phyloP scores from a whole-genome alignment of 164 flowering plant genomes.

The Amborella trichopoda region DNA sequence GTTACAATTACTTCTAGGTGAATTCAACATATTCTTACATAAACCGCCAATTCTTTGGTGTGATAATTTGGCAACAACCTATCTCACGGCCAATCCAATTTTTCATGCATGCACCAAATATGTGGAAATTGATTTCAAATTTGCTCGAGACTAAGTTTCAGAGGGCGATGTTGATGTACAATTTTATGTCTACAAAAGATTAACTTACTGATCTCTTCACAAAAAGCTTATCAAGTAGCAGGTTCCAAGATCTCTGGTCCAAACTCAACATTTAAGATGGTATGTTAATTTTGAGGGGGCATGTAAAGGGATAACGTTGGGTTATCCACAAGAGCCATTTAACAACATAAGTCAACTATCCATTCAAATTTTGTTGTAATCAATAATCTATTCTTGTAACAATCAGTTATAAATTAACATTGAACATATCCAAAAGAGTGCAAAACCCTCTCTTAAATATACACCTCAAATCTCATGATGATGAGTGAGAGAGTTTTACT shows the following conservation, averaged over 20 bases:
- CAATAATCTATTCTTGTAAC: too few species aligned
- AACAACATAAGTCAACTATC: not conserved
- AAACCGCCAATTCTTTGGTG: too few species aligned
- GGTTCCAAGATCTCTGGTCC: not conserved
- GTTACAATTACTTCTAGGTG: not conserved
- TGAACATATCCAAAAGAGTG: not conserved
- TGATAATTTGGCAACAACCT: not conserved
- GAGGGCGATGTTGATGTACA: not conserved
- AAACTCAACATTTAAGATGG: not conserved
- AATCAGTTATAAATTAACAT: not conserved
- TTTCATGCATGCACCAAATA: not conserved
- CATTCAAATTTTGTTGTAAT: too few species aligned
- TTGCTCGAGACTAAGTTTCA: not conserved
- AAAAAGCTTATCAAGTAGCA: not conserved
- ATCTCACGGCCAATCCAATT: not conserved
- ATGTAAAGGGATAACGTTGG: not conserved
- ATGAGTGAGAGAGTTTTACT: not conserved
- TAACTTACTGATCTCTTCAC: not conserved
- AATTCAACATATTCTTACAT: not conserved
- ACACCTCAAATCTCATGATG: not conserved
- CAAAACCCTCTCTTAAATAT: not conserved
- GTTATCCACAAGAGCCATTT: not conserved
- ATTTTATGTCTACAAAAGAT: not conserved
- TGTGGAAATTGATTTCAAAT: not conserved
- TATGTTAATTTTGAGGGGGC: not conserved